These are phyloP conservation scores for Hyphopichia fennica DNA, from an alignment of 1,139 yeast species.

Conservation along the genomic window DNA sequence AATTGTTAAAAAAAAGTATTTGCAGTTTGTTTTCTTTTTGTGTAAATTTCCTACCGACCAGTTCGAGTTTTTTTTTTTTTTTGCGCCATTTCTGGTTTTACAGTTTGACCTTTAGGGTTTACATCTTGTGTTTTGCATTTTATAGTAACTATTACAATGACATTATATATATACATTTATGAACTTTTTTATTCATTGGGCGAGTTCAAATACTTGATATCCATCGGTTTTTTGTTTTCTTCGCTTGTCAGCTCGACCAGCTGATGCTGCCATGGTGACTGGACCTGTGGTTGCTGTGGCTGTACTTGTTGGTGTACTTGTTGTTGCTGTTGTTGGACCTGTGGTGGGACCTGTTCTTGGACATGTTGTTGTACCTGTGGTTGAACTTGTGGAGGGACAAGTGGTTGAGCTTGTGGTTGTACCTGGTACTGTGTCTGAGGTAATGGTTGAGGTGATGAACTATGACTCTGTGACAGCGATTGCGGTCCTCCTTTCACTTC, in stretches of 20 bases:
- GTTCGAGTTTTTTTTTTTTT: too few species aligned
- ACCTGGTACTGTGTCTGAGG: not conserved
- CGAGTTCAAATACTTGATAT: too few species aligned
- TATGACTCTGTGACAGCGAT: not conserved
- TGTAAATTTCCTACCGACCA: too few species aligned
- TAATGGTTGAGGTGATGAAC: not conserved
- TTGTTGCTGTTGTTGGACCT: slow-evolving; percentile 2
- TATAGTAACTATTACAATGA: too few species aligned
- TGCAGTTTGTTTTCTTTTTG: not conserved
- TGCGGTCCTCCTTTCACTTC: not conserved
- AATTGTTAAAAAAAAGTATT: too few species aligned
- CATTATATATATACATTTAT: too few species aligned
- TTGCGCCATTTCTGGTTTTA: not conserved
- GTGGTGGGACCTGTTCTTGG: slow-evolving; percentile 2
- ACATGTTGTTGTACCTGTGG: not conserved
- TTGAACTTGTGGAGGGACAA: not conserved
- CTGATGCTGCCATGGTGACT: slow-evolving; percentile 4
- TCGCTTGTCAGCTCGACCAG: not conserved
- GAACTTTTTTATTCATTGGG: too few species aligned
- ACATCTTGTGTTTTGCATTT: not conserved
- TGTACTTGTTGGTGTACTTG: not conserved
- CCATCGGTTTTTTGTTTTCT: not conserved
- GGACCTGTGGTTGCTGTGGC: slow-evolving; percentile 2
- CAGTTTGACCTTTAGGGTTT: not conserved
- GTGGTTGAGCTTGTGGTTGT: not conserved